Evolutionary conservation across 495 filamentous ascomycete genomes (phyloP), one percentile per base, ranked within the genome.

Genomic region (Bacidia gigantensis): DNA sequence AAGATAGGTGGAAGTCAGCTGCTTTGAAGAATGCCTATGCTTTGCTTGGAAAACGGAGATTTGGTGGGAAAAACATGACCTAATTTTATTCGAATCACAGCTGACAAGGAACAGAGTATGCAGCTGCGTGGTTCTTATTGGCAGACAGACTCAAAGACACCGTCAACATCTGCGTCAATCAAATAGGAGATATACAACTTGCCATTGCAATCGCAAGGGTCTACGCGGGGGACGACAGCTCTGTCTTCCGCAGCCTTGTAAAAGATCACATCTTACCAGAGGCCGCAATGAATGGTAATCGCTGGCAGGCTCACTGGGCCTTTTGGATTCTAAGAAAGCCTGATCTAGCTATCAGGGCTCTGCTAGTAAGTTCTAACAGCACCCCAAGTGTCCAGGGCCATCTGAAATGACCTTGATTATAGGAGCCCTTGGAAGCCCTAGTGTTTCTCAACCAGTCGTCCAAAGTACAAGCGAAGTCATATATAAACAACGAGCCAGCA

Each of bases 11-110:
- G 88, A 84, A 79, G 68, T 95, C 86, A 1, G 81, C 87, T 2
- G 92, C 93, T 11, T 65, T 93, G 52, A 99, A 99, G 67, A 99
- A 99, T 61, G 92, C 92, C 1, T 99, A 94, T 66, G 89, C 90
- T n/a, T 64, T 99, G 52, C 81, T 97, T 62, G 90, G 89, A 41
- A 92, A 88, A 67, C 80, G 84, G 35, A 75, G 92, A 60, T 95
- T 93, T 66, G 84, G 86, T 89, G 67, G 57, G 75, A 50, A 5
- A 21, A 17, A 56, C 11, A 23, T 7, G 25, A 9, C 39, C 14
- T 12, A 14, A 45, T 49, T 10, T 38, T 14, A 24, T 2, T 18
- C 26, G 14, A 46, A 26, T 23, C 17, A 47, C n/a, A 18, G 2
- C 26, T 48, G 29, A 53, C 47, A 22, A 55, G 53, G 47, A 50